phyloP scores from a whole-genome alignment of 805 yeast species.

The Ogataea trehalophila region DNA sequence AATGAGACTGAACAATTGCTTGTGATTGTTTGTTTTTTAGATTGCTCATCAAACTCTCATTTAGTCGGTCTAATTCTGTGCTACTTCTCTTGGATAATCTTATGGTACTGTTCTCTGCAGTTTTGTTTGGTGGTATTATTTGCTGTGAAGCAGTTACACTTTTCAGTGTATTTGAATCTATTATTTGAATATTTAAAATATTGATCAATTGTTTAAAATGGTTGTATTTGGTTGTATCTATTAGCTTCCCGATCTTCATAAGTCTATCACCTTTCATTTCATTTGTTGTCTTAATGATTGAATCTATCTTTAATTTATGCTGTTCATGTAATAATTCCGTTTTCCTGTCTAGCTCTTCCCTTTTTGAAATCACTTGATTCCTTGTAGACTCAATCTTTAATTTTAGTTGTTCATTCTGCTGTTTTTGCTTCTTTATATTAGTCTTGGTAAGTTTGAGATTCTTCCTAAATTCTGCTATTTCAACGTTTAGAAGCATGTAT shows the following conservation, averaged over 20 bases:
- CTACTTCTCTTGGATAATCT: slow-evolving; percentile 2
- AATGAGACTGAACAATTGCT: background rate
- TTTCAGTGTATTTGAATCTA: background rate
- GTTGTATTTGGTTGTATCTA: slow-evolving; percentile 7
- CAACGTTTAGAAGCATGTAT: slow-evolving; percentile 28
- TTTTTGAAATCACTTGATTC: background rate
- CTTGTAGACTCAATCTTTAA: slow-evolving; percentile 1
- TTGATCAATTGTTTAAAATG: slow-evolving; percentile 16
- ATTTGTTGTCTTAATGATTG: background rate
- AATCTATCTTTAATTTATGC: slow-evolving; percentile 1
- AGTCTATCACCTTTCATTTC: slow-evolving; percentile 12
- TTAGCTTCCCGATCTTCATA: slow-evolving; percentile 8
- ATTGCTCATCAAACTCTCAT: slow-evolving; percentile 8
- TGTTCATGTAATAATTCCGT: background rate
- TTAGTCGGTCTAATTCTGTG: slow-evolving; percentile 7
- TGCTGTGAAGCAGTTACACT: too few species aligned
- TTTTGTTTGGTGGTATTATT: too few species aligned
- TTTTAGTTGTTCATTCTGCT: slow-evolving; percentile 6
- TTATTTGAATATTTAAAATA: slow-evolving; percentile 7
- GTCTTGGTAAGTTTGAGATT: slow-evolving; percentile 8
- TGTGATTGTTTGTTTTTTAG: slow-evolving; percentile 2
- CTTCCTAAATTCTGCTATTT: slow-evolving; percentile 16
- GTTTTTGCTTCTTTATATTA: slow-evolving; percentile 6
- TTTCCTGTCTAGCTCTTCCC: slow-evolving; percentile 1
- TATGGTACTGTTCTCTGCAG: too few species aligned